Base-by-base conservation (phyloP, 2,329 filamentous ascomycete species). In the Fusarium bactridioides region DNA sequence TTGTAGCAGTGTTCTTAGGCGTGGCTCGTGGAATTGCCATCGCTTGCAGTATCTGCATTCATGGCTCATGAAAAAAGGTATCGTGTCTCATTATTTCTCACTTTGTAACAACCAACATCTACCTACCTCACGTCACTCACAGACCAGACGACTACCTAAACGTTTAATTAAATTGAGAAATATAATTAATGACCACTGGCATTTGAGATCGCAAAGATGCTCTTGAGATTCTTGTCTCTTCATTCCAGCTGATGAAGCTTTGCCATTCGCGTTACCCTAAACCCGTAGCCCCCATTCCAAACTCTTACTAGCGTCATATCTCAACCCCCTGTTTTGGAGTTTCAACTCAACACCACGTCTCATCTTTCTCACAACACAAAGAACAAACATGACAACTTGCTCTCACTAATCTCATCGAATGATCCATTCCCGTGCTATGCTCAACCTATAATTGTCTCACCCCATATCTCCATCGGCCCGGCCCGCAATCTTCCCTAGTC, bases 311-410 rank as follows among this genome's bases (percentile, higher is more conserved):
- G 70, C 66, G 70, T 45, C 23, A 25, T 19, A 43, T 37, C 23
- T 23, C 25, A 33, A 38, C 44, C 61, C 69, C 57, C 40, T 57
- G 59, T 61, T 35, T 35, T 44, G 57, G 65, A 69, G 70, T 73
- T 73, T 73, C 70, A 73, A n/a, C 57, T 67, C 70, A 67, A 62
- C 62, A 73, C 61, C 66, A 71, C 62, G 61, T 72, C 68, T 73
- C 69, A 72, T 69, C 69, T 71, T 71, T 63, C 37, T 35, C 53
- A 37, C 38, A 53, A 45, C 54, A 64, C 50, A 45, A 70, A 16
- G 33, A 54, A 10, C 12, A n/a, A 38, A 37, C 50, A 27, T 29
- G 16, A n/a, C 55, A 41, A 58, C 13, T 15, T 47, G 3, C n/a
- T 40, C 41, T 50, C 31, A 48, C 15, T 60, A 40, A 56, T 58